Evolutionary conservation across 2,329 filamentous ascomycete genomes (phyloP), one percentile per base, ranked within the genome.

Genomic region (Trichothecium sympodiale): DNA sequence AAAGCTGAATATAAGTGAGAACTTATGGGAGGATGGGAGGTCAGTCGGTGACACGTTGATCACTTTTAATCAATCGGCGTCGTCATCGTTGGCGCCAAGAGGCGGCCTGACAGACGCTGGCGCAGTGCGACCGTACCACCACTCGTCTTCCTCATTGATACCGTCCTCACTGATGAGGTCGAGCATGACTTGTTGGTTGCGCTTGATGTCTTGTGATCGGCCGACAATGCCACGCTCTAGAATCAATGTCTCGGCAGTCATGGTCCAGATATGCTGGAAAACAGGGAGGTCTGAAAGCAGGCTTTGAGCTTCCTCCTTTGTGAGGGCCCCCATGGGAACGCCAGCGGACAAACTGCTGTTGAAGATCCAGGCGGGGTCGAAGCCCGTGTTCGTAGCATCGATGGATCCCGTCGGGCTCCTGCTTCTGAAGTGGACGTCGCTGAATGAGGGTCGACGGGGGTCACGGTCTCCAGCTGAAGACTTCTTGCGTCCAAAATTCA

Each of bases 81-180:
- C 71, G 39, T 74, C 70, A 42, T 74, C 69, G 37, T 66, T 67
- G 16, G 61, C 61, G 40, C 66, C 64, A 2, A 62, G 48, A 10
- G 67, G 63, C 27, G 71, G 70, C 27, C 65, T 62, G 32, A 75
- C 61, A n/a, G 69, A 71, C 23, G 69, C 68, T n/a, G 69, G 64
- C 3, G 65, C 62, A 25, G 55, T 58, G 35, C 63, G 64, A 31
- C 73, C 71, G 45, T 77, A 77, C 60, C 68, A 67, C 72, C 75
- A 80, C 43, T 77, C 69, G 41, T 80, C 75, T 49, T 76, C 67
- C 37, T 74, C 68, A 15, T 67, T 67, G 15, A 68, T 55, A 14
- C 70, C 72, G 37, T 77, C 71, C 40, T 79, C 74, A 33, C 69
- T 65, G 43, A 80, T 79, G n/a, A 80, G 58, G 40, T 79, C 73